Base-by-base conservation (phyloP, 305 asterid species). In the Withania somnifera region DNA sequence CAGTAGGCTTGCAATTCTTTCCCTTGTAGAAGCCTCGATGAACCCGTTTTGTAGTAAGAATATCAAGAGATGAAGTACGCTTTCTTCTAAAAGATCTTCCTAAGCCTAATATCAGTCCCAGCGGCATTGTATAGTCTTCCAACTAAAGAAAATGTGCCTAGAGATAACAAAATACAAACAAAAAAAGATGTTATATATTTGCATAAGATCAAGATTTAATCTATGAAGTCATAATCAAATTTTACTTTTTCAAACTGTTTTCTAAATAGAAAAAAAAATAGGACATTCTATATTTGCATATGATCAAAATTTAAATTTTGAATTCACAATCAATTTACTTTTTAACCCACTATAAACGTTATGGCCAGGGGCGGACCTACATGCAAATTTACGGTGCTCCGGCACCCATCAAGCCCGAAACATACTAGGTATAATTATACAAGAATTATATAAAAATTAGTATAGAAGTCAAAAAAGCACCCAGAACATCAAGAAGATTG, bases 1-100 rank as follows among this genome's bases (percentile, higher is more conserved):
- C 98, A 17, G 97, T 93, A 58, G 98, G 95, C 84, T 86, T 92
- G 94, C 97, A 94, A 79, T 89, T 89, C 61, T 93, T 92, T 4
- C 97, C 97, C 92, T 94, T 93, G 91, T 94, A 93, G 56, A 76
- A 93, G 47, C 92, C 91, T 19, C 89, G 85, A 11, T 93, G 97
- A 68, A 93, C 84, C 71, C 84, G 82, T 87, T 93, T 93, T 11
- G 97, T 84, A 19, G 98, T 93, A 58, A 94, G 89, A 66, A 94
- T 94, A 84, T 92, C 93, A 45, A 93, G 94, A 38, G 98, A 87
- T 40, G 98, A 89, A 0, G 98, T 84, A 4, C 95, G 91, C 87
- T 94, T 94, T 84, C 91, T 90, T 83, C 98, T 86, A 82, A 85
- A 92, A 19, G 87, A 87, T 84, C 98, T 92, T 54, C 91, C 97